Conservation (phyloP, 805 yeast genomes). For the Kurtzmaniella fragi region DNA sequence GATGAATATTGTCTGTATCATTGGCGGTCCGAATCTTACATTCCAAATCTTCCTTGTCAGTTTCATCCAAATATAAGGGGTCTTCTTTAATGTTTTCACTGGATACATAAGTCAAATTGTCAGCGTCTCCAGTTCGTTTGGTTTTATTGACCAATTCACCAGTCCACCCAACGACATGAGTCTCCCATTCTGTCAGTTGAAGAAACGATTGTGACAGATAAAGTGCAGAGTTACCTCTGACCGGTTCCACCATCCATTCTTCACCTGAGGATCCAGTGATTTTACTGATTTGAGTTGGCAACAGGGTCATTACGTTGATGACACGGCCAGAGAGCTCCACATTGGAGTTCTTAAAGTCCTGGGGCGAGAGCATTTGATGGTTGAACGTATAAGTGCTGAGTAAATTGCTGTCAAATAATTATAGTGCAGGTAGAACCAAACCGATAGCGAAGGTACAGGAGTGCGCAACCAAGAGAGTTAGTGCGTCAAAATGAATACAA, state of each 20-base stretch:
- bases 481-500: background rate
- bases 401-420: too few relatives aligned
- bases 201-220: conserved; percentile 69
- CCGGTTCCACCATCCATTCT: conserved; percentile 54
- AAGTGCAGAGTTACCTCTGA: conserved; percentile 81
- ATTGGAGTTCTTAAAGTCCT: conserved; percentile 20
- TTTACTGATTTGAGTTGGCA: conserved; percentile 58
- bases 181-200: conserved; percentile 75
- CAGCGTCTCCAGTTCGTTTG: conserved; percentile 4
- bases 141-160: conserved; percentile 63
- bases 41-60: conserved; percentile 51
- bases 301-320: conserved; percentile 59
- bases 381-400: conserved; percentile 17
- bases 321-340: conserved; percentile 58
- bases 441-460: background rate
- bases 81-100: conserved; percentile 46
- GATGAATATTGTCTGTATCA: conserved; percentile 57
- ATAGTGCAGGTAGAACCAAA: too few relatives aligned
- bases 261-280: conserved; percentile 24
- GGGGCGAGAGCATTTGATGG: conserved; percentile 20
- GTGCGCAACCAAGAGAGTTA: background rate
- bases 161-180: conserved; percentile 90
- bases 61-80: conserved; percentile 53
- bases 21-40: conserved; percentile 41
- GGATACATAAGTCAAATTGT: conserved; percentile 5